Percentiles rank a stretch among this genome's conserved stretches.
phyloP scores from a whole-genome alignment of 106 monocot genomes.

The Cymbidium sinense region DNA sequence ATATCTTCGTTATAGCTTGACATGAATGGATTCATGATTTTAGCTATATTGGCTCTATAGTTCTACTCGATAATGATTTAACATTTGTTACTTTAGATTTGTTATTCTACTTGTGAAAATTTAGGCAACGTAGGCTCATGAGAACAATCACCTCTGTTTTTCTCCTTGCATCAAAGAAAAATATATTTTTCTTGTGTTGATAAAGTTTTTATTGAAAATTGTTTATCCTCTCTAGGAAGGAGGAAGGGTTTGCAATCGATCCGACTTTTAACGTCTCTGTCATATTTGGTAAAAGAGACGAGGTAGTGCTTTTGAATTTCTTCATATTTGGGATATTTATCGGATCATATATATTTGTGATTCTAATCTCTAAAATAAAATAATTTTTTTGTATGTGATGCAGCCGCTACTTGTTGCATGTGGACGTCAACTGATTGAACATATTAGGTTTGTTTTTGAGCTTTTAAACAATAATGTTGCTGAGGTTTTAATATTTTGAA shows the following conservation, averaged over 20 bases:
- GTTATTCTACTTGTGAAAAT: too few relatives aligned
- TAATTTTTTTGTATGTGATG: slow-evolving; percentile 2
- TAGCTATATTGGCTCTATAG: neutral
- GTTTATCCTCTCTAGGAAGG: slow-evolving; percentile 33
- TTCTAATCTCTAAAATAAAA: neutral
- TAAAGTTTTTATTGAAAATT: neutral
- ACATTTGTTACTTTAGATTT: too few relatives aligned
- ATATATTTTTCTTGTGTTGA: neutral
- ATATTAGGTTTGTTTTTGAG: slow-evolving; percentile 55
- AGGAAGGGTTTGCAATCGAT: slow-evolving; percentile 44
- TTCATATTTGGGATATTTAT: neutral
- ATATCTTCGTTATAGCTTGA: neutral
- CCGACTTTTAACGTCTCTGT: slow-evolving; percentile 56
- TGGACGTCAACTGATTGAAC: slow-evolving; percentile 84
- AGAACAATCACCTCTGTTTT: neutral
- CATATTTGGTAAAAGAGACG: slow-evolving; percentile 90
- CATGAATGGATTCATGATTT: neutral
- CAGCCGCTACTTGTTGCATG: slow-evolving; percentile 79
- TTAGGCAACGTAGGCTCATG: neutral
- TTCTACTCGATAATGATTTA: neutral
- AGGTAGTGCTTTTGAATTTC: slow-evolving; percentile 36
- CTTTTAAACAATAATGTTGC: neutral
- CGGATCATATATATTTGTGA: neutral
- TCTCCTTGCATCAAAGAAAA: neutral
- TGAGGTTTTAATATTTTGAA: neutral